Conservation (phyloP, 2,329 filamentous ascomycete genomes). For the Hypoxylon sp. region DNA sequence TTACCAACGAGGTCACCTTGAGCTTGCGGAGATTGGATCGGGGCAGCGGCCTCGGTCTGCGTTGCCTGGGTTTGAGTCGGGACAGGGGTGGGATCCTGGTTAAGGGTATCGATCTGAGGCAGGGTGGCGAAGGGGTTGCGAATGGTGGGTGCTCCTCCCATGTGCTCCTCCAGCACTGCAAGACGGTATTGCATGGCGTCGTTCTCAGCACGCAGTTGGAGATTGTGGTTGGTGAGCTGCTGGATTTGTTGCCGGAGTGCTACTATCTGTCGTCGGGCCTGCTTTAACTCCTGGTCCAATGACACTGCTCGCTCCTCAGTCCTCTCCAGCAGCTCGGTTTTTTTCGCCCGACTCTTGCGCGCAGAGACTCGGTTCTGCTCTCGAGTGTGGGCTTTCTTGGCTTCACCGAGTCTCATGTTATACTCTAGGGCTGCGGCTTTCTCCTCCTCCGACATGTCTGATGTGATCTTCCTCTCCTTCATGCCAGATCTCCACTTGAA, state of each 20-base stretch:
- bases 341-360: slow-evolving; percentile 27
- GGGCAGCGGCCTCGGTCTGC: not conserved
- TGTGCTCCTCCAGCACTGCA: not conserved
- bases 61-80: not conserved
- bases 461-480: slow-evolving; percentile 19
- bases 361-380: slow-evolving; percentile 33
- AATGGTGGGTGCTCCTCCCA: not conserved
- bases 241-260: not conserved
- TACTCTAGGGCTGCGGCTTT: not conserved
- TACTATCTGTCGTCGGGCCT: not conserved
- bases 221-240: not conserved
- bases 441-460: slow-evolving; percentile 22
- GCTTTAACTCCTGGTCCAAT: not conserved
- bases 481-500: slow-evolving; percentile 23
- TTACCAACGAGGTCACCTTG: not conserved
- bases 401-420: slow-evolving; percentile 7
- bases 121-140: not conserved
- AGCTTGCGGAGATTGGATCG: not conserved
- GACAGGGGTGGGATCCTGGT: not conserved
- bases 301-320: not conserved
- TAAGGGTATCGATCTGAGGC: not conserved
- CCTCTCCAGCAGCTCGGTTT: slow-evolving; percentile 1
- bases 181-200: not conserved
- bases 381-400: slow-evolving; percentile 18
- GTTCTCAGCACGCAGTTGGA: not conserved